A percentile compares a stretch with the other conserved stretches of the same genome.
These are phyloP conservation scores for Pisolithus thermaeus DNA, from an alignment of 1,284 basidiomycete species.

Conservation along the genomic window DNA sequence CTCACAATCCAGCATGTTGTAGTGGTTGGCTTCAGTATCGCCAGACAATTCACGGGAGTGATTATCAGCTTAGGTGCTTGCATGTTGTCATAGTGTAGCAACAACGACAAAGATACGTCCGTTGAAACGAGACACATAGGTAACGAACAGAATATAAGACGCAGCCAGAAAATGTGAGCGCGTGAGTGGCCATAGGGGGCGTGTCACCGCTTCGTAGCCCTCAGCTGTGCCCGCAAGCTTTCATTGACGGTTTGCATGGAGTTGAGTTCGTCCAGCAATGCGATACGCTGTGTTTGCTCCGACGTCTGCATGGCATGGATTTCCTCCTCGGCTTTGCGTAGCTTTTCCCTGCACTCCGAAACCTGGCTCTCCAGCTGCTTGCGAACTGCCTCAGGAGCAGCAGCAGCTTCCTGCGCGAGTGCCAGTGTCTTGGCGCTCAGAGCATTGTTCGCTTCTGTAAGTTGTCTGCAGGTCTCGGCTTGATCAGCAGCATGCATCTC, in stretches of 20 bases:
- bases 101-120: background rate
- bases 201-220: constrained; percentile 41
- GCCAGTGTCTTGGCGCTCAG: constrained; percentile 67
- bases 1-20: no score
- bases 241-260: constrained; percentile 72
- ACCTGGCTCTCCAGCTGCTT: constrained; percentile 53
- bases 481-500: constrained; percentile 69
- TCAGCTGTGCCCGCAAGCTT: constrained; percentile 60
- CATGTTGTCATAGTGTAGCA: no score
- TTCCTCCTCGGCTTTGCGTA: constrained; percentile 46
- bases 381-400: constrained; percentile 50
- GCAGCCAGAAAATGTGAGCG: background rate
- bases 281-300: constrained; percentile 66
- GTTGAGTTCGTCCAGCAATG: constrained; percentile 74
- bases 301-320: constrained; percentile 54
- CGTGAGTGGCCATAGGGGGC: no score
- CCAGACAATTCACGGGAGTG: no score
- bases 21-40: no score
- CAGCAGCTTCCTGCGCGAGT: constrained; percentile 72
- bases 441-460: constrained; percentile 71
- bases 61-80: no score
- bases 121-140: background rate
- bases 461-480: constrained; percentile 61
- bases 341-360: constrained; percentile 39
- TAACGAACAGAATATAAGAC: background rate